Percentiles rank a stretch among this genome's conserved stretches.
phyloP scores from a whole-genome alignment of 139 green algal species.

The Cymbomonas tetramitiformis region DNA sequence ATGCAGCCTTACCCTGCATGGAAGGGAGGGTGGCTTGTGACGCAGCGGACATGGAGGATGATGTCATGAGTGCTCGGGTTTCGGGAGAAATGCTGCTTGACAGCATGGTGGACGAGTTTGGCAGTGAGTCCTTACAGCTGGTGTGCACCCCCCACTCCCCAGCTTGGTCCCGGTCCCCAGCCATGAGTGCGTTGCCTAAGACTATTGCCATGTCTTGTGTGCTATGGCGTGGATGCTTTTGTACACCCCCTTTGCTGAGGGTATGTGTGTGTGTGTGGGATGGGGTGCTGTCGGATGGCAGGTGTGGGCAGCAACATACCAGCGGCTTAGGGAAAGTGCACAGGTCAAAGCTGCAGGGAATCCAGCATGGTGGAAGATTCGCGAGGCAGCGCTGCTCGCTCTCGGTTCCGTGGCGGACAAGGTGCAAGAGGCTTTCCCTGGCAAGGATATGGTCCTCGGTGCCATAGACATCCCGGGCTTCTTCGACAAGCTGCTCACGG shows the following conservation, averaged over 20 bases:
- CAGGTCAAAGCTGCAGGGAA: slow-evolving; percentile 21
- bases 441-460: no score
- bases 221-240: no score
- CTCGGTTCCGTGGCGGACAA: slow-evolving; percentile 35
- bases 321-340: not conserved
- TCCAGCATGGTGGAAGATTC: slow-evolving; percentile 50
- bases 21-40: slow-evolving; percentile 35
- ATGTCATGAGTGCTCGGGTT: slow-evolving; percentile 40
- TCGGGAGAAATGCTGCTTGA: slow-evolving; percentile 56
- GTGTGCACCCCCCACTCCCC: no score
- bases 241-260: no score
- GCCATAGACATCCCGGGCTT: slow-evolving; percentile 29
- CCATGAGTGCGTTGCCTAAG: no score
- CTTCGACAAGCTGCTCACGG: slow-evolving; percentile 33
- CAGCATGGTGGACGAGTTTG: slow-evolving; percentile 36
- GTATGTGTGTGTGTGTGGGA: no score
- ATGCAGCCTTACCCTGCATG: no score
- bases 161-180: no score
- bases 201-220: no score
- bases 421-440: not conserved
- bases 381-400: slow-evolving; percentile 58
- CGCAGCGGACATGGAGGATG: slow-evolving; percentile 56
- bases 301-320: not conserved
- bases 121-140: no score
- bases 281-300: no score